A percentile compares a stretch with the other conserved stretches of the same genome.
Conservation (phyloP, 441 rosid genomes). For the Brassica hybrid region DNA sequence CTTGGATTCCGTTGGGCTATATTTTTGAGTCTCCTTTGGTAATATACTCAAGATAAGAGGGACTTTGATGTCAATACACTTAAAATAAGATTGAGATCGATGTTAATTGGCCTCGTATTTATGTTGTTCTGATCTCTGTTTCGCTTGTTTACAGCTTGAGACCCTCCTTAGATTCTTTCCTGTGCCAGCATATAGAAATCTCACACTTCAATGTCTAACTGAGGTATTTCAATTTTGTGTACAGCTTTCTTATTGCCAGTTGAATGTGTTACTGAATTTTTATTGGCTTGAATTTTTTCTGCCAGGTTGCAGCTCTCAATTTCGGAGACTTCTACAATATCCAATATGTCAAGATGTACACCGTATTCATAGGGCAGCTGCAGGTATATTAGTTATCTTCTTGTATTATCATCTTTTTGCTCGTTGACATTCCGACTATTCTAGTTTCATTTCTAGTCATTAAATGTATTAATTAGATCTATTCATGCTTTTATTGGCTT, state of each 20-base stretch:
- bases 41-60: conserved; percentile 28
- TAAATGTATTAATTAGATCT: conserved; percentile 1
- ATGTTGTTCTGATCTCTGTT: conserved; percentile 22
- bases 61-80: background rate
- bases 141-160: conserved; percentile 68
- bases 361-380: too few relatives aligned
- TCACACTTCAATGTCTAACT: conserved; percentile 94
- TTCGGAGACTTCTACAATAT: too few relatives aligned
- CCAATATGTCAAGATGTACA: too few relatives aligned
- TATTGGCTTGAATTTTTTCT: conserved; percentile 19
- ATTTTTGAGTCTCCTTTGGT: too few relatives aligned
- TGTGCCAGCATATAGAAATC: too few relatives aligned
- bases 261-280: background rate
- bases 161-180: conserved; percentile 92
- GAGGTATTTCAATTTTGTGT: conserved; percentile 63
- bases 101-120: background rate
- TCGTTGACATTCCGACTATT: background rate
- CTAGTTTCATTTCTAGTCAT: conserved; percentile 12
- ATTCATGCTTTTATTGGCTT: conserved; percentile 19
- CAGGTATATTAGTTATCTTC: too few relatives aligned
- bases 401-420: background rate
- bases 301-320: too few relatives aligned
- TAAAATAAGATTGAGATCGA: background rate
- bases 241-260: background rate
- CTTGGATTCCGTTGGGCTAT: too few relatives aligned